These are phyloP conservation scores for Salicornia ramosissima DNA, from an alignment of 148 eudicot genomes.

Conservation along the genomic window DNA sequence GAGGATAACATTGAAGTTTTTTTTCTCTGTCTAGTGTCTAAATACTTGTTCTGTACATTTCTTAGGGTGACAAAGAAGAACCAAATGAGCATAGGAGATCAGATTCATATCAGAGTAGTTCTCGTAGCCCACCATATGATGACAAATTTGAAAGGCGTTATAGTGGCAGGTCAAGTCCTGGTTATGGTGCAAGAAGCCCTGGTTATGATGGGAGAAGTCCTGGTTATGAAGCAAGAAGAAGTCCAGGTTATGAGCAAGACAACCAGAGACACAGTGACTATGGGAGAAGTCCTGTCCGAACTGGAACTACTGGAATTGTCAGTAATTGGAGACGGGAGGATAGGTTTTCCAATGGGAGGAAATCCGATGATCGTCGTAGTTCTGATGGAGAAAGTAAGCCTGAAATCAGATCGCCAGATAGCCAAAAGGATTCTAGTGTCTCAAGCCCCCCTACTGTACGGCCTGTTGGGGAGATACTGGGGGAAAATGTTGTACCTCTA, in stretches of 20 bases:
- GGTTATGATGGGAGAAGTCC: slow-evolving; percentile 72
- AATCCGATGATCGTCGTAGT: slow-evolving; percentile 51
- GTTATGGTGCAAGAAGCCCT: slow-evolving; percentile 71
- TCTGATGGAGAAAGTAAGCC: slow-evolving; percentile 62
- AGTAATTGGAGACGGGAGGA: slow-evolving; percentile 89
- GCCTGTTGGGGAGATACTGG: slow-evolving; percentile 81
- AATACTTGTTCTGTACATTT: slow-evolving; percentile 26
- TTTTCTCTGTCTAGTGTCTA: slow-evolving; percentile 15
- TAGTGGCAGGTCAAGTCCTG: slow-evolving; percentile 70
- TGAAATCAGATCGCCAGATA: slow-evolving; percentile 77
- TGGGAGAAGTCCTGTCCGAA: slow-evolving; percentile 62
- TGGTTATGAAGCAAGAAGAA: slow-evolving; percentile 57
- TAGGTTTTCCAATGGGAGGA: slow-evolving; percentile 80
- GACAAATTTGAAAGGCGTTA: slow-evolving; percentile 57
- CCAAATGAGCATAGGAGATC: slow-evolving; percentile 48
- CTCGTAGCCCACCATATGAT: slow-evolving; percentile 79
- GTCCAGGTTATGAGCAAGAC: slow-evolving; percentile 77
- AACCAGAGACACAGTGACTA: slow-evolving; percentile 46
- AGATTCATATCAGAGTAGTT: slow-evolving; percentile 53
- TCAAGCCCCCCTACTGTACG: slow-evolving; percentile 70
- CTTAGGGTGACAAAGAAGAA: slow-evolving; percentile 73
- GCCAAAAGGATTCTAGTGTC: slow-evolving; percentile 42
- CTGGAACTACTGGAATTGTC: slow-evolving; percentile 56
- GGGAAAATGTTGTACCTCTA: slow-evolving; percentile 70
- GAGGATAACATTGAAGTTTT: background rate